Conservation (phyloP, 2,329 filamentous ascomycete species). For the Harringtonia aguacate region DNA sequence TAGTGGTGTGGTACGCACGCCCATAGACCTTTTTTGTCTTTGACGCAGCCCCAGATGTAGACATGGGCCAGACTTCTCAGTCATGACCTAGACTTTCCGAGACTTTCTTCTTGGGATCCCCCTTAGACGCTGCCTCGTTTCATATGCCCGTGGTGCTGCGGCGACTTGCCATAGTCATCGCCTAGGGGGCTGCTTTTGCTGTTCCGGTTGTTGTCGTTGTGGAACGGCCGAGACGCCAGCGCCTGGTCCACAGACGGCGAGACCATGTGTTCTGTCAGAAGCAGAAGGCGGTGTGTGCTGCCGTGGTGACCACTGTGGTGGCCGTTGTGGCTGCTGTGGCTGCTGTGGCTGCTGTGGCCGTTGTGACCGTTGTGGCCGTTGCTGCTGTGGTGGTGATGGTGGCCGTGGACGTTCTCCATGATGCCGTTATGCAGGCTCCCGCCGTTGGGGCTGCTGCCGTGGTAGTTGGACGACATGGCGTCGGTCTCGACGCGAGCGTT, state of each 20-base stretch:
- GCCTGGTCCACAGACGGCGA: background rate
- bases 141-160: constrained; percentile 23
- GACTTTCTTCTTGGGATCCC: too few relatives aligned
- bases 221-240: background rate
- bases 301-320: background rate
- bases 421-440: background rate
- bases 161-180: constrained; percentile 30
- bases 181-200: constrained; percentile 26
- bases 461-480: constrained; percentile 26
- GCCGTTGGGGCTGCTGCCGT: background rate
- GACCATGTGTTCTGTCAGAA: constrained; percentile 18
- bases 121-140: constrained; percentile 36
- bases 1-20: too few relatives aligned
- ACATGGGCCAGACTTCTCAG: too few relatives aligned
- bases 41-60: too few relatives aligned
- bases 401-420: too few relatives aligned
- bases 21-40: too few relatives aligned
- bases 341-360: background rate
- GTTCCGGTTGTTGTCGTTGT: constrained; percentile 22
- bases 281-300: background rate
- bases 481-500: constrained; percentile 42
- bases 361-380: background rate
- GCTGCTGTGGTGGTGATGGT: background rate
- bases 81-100: background rate
- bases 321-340: constrained; percentile 8